Conservation (phyloP, 2,329 filamentous ascomycete species). For the Hypoxylon sp. region DNA sequence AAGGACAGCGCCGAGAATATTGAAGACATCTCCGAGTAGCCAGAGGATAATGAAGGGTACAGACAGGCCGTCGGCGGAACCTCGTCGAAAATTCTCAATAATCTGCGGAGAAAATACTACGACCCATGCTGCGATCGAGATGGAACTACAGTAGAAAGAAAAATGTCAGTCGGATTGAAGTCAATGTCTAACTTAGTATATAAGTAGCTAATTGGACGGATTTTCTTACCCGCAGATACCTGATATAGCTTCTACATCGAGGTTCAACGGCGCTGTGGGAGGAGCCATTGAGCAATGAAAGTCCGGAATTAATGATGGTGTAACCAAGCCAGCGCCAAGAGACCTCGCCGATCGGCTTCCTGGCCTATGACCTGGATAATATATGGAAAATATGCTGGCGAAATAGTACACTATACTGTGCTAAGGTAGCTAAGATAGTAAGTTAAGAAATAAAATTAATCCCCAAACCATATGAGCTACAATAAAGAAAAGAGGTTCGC, state of each 20-base stretch:
- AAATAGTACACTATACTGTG: neutral
- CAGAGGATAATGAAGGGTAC: slow-evolving; percentile 94
- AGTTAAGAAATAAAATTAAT: neutral
- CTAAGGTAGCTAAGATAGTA: neutral
- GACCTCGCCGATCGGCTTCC: slow-evolving; percentile 9
- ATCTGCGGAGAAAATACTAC: slow-evolving; percentile 98
- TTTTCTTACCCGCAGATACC: slow-evolving; percentile 84
- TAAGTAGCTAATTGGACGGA: neutral
- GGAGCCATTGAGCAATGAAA: slow-evolving; percentile 62
- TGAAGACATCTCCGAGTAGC: slow-evolving; percentile 95
- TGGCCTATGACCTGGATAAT: neutral
- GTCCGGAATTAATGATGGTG: slow-evolving; percentile 6
- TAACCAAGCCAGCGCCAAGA: slow-evolving; percentile 18
- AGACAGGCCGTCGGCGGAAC: slow-evolving; percentile 88
- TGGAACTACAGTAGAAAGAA: slow-evolving; percentile 71
- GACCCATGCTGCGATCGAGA: slow-evolving; percentile 98
- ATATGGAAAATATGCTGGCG: neutral
- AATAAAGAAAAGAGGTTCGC: slow-evolving; percentile 7
- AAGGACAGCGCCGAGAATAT: slow-evolving; percentile 91
- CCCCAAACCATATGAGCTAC: neutral
- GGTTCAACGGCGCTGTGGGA: slow-evolving; percentile 70
- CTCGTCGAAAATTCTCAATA: slow-evolving; percentile 90
- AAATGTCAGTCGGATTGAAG: slow-evolving; percentile 25
- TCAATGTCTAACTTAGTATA: neutral
- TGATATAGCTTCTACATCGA: slow-evolving; percentile 91